Base-by-base conservation (phyloP, 495 filamentous ascomycete genomes). In the Thozetella sp. region DNA sequence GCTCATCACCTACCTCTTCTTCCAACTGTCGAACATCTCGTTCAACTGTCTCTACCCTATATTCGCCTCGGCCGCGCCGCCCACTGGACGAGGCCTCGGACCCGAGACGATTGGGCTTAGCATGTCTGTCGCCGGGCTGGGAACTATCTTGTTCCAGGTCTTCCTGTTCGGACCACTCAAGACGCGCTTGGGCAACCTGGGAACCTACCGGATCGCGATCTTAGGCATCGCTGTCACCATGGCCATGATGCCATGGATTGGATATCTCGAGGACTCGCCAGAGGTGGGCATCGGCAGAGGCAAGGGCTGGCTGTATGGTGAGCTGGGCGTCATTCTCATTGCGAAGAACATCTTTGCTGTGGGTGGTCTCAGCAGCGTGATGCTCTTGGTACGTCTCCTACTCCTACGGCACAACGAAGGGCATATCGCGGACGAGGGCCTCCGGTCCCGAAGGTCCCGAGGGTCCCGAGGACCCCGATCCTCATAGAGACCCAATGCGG, bases 41-140 rank as follows among this genome's bases (percentile, higher is more conserved):
- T 97, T 92, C 80, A 95, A 93, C 67, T 91, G 91, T 22, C 79
- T 97, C 1, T 97, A 96, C 64, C 92, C 95, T 0, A 94, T 98
- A 51, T 99, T 97, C 64, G 89, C 86, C 9, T 87, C 92, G 55
- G 86, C 88, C 1, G 67, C 79, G 3, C 83, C 86, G 0, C 95
- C 95, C 0, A 86, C 84, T 0, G 95, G 95, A 20, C 87, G 96
- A 40, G 75, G 81, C 0, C 81, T 97, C 0, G 85, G 83, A 0
- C 90, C 96, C 0, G 81, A 86, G 40, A 90, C 90, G 45, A 96
- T 99, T 40, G 95, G 95, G 0, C 76, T 97, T 1, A 89, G 90
- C 0, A 80, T 98, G 43, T 93, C 92, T 0, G 90, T 97, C 64
- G 89, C 93, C 2, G 93, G 95, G 0, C 68, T 86, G 11, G 86